phyloP scores from a whole-genome alignment of 2,329 filamentous ascomycete species.

The Drechslera avenae region DNA sequence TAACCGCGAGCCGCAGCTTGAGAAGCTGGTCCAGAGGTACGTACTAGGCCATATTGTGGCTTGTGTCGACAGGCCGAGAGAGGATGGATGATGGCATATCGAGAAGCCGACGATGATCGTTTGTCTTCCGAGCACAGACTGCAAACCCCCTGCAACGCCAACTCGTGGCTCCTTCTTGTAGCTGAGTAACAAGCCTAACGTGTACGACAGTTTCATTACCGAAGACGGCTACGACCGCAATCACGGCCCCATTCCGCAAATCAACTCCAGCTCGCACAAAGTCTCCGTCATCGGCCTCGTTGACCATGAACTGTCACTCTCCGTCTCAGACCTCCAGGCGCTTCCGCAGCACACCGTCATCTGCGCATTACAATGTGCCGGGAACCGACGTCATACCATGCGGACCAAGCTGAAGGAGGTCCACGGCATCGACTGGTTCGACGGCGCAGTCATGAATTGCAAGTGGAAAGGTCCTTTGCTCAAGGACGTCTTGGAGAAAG shows the following conservation, averaged over 20 bases:
- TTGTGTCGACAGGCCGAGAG: too few species aligned
- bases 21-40: slow-evolving; percentile 54
- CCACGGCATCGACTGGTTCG: slow-evolving; percentile 64
- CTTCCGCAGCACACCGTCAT: slow-evolving; percentile 61
- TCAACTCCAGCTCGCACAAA: slow-evolving; percentile 49
- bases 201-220: slow-evolving; percentile 54
- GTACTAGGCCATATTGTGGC: too few species aligned
- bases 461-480: slow-evolving; percentile 59
- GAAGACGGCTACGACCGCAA: slow-evolving; percentile 61
- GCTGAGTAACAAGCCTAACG: background rate
- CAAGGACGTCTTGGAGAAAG: slow-evolving; percentile 57
- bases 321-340: slow-evolving; percentile 53
- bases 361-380: slow-evolving; percentile 65
- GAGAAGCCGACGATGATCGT: background rate
- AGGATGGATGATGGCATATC: too few species aligned
- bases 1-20: slow-evolving; percentile 55
- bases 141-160: background rate
- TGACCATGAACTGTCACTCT: slow-evolving; percentile 51
- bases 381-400: slow-evolving; percentile 66
- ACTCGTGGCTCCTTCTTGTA: too few species aligned
- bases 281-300: slow-evolving; percentile 60
- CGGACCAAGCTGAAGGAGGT: slow-evolving; percentile 64
- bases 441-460: slow-evolving; percentile 66
- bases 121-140: too few species aligned
- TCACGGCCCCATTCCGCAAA: slow-evolving; percentile 59